phyloP scores from a whole-genome alignment of 2,329 filamentous ascomycete species.

The Penicillium hordei region DNA sequence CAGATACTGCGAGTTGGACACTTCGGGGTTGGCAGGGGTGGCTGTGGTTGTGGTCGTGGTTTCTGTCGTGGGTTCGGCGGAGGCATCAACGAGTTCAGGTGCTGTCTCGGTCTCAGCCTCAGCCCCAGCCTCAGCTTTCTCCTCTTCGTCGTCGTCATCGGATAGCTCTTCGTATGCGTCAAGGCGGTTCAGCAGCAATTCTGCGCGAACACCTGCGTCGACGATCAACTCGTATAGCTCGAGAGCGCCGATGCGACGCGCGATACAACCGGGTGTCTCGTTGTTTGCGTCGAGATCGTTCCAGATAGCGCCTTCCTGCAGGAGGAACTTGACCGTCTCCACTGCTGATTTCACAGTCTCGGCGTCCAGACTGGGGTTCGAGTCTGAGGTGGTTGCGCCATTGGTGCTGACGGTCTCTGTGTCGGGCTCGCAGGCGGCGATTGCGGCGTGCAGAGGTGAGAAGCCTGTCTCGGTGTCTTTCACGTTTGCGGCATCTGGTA shows the following conservation, averaged over 20 bases:
- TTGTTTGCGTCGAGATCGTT: constrained; percentile 85
- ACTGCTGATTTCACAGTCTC: constrained; percentile 8
- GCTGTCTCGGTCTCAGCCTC: constrained; percentile 10
- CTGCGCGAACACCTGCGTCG: constrained; percentile 85
- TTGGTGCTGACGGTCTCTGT: constrained; percentile 23
- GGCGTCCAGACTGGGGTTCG: constrained; percentile 54
- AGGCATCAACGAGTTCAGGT: constrained; percentile 28
- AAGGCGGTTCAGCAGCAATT: constrained; percentile 78
- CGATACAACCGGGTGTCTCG: constrained; percentile 90
- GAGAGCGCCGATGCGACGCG: constrained; percentile 64
- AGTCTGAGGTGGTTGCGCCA: neutral
- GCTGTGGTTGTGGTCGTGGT: constrained; percentile 3
- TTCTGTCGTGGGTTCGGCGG: constrained; percentile 13
- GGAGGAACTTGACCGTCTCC: constrained; percentile 64
- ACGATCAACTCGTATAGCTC: constrained; percentile 80
- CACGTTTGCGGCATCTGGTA: constrained; percentile 63
- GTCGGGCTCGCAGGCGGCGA: constrained; percentile 66
- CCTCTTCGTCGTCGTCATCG: constrained; percentile 37
- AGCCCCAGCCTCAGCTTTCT: constrained; percentile 19
- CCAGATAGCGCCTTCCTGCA: constrained; percentile 92
- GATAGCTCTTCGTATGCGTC: constrained; percentile 74
- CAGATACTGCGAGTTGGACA: constrained; percentile 68
- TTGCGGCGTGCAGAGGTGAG: constrained; percentile 85
- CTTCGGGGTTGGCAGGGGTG: constrained; percentile 35
- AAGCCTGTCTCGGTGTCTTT: constrained; percentile 83